A percentile compares a stretch with the other conserved stretches of the same genome.
These are phyloP conservation scores for Boletus calvinii DNA, from an alignment of 1,284 basidiomycete species.

Conservation along the genomic window DNA sequence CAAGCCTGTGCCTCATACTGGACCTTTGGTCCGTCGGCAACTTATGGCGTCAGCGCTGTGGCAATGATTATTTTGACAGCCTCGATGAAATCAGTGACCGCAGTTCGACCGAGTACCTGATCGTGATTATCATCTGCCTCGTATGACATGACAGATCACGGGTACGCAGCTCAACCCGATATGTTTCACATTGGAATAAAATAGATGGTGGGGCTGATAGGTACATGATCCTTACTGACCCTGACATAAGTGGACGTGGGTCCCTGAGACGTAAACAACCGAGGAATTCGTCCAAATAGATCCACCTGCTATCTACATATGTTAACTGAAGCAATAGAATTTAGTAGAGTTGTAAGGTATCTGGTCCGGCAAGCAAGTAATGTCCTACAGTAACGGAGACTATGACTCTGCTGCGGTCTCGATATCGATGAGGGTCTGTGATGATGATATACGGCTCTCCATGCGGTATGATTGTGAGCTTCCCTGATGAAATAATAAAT, in stretches of 20 bases:
- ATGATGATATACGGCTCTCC: constrained; percentile 30
- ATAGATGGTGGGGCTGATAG: not conserved
- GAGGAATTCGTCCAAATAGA: constrained; percentile 14
- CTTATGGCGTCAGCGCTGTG: constrained; percentile 66
- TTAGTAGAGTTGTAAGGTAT: constrained; percentile 31
- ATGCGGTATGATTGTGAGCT: constrained; percentile 33
- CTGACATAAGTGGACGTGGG: constrained; percentile 7
- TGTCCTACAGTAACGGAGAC: constrained; percentile 7
- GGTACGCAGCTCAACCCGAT: not conserved
- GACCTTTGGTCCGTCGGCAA: constrained; percentile 78
- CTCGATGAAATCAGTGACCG: constrained; percentile 50
- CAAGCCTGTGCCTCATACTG: constrained; percentile 83
- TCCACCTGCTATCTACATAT: constrained; percentile 18
- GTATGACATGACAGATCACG: not conserved
- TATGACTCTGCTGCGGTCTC: constrained; percentile 28
- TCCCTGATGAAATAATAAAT: constrained; percentile 30
- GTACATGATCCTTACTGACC: not conserved
- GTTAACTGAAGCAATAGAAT: constrained; percentile 37
- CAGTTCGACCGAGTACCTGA: constrained; percentile 4
- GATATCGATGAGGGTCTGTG: constrained; percentile 34
- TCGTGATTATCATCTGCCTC: constrained; percentile 10
- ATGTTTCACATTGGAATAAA: constrained; percentile 5
- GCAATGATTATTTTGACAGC: constrained; percentile 60
- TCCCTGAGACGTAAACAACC: constrained; percentile 17
- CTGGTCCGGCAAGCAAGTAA: constrained; percentile 15